Base-by-base conservation (phyloP, 2,329 filamentous ascomycete species). In the Clonostachys rhizophaga region DNA sequence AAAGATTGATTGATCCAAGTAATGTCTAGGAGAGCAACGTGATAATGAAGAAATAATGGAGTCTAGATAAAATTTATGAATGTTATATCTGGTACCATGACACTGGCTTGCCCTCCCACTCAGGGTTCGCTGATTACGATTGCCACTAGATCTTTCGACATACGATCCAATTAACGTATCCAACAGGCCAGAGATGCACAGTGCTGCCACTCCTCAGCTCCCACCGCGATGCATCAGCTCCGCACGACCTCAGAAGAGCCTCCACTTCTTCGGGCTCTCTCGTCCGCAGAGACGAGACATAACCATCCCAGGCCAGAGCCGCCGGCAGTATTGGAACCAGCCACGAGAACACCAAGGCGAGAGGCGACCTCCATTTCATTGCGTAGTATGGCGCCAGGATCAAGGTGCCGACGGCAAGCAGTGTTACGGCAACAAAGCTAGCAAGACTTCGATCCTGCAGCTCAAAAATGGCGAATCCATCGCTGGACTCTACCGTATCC, bases 381-480 rank as follows among this genome's bases (percentile, higher is more conserved):
- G 71, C 72, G 44, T 78, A 76, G 50, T 75, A 67, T 0, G 80
- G 80, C 2, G 78, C 76, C 30, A 73, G 58, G 20, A 76, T 52
- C 14, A 83, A 51, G 50, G 77, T 71, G 42, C 74, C 71, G 37
- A 79, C 52, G 7, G 79, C 77, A 48, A 84, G 71, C 11, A 77
- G 55, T 34, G 76, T 64, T 40, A 78, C 70, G 4, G 76, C 74
- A 18, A 84, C 50, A 39, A 85, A 62, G 34, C 80, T 77, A 4
- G 71, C 62, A 2, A 83, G 52, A 14, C 71, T 72, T 33, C 86
- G 79, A 54, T 85, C 82, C 62, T 89, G 86, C n/a, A 90, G 74
- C 64, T 90, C 86, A 51, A 90, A 83, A 49, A 91, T 87, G 9
- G 76, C 84, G 55, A 89, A 84, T 0, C 79, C 86, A 51, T 86